These are phyloP conservation scores for Metarhizium robertsii DNA, from an alignment of 2,329 filamentous ascomycete species.

Conservation along the genomic window DNA sequence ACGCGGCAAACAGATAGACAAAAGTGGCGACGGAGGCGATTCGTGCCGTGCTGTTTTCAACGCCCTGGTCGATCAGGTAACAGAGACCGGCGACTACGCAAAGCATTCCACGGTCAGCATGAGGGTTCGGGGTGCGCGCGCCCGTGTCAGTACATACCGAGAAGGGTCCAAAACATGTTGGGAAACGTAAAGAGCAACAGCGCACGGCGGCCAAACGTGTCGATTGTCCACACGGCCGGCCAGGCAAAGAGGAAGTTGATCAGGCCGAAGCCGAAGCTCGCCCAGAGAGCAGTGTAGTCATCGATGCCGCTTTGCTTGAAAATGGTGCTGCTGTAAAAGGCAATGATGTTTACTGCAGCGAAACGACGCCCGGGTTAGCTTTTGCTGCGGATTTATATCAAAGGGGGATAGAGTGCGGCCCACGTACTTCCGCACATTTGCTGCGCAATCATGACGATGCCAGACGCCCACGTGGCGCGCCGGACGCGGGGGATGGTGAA, in stretches of 20 bases:
- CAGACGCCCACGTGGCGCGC: slow-evolving; percentile 56
- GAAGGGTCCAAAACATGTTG: slow-evolving; percentile 20
- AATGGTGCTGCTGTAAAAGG: slow-evolving; percentile 15
- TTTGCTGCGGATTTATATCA: too few relatives aligned
- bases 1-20: slow-evolving; percentile 26
- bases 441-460: slow-evolving; percentile 58
- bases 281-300: slow-evolving; percentile 19
- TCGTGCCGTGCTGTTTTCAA: slow-evolving; percentile 9
- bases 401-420: too few relatives aligned
- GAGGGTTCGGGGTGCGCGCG: neutral
- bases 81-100: slow-evolving; percentile 17
- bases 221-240: slow-evolving; percentile 24
- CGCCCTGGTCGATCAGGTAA: slow-evolving; percentile 13
- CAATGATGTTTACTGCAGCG: slow-evolving; percentile 44
- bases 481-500: slow-evolving; percentile 49
- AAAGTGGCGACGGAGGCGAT: slow-evolving; percentile 25
- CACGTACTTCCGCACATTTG: slow-evolving; percentile 44
- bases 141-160: slow-evolving; percentile 2
- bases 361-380: neutral
- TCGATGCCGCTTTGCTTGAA: slow-evolving; percentile 26
- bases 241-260: slow-evolving; percentile 17
- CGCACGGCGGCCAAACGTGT: slow-evolving; percentile 13
- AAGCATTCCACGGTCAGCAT: neutral
- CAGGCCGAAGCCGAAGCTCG: slow-evolving; percentile 22
- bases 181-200: slow-evolving; percentile 24